These are phyloP conservation scores for Artemisia tridentata DNA, from an alignment of 129 eudicot species.

Conservation along the genomic window DNA sequence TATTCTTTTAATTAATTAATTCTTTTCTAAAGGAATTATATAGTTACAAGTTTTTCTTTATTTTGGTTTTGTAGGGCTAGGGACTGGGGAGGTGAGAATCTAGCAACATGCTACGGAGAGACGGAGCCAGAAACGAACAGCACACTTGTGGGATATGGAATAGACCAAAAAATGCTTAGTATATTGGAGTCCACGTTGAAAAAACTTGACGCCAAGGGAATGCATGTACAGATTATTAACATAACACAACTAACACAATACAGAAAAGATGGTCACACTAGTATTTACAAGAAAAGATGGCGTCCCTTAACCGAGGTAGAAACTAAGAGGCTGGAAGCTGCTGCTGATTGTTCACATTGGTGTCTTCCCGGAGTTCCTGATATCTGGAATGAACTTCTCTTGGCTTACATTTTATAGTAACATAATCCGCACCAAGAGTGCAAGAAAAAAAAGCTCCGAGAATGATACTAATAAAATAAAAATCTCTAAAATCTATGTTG, in stretches of 20 bases:
- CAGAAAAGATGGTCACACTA: conserved; percentile 28
- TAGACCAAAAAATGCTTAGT: conserved; percentile 1
- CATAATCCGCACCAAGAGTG: too few species aligned
- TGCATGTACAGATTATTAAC: conserved; percentile 12
- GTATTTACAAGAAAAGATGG: conserved; percentile 3
- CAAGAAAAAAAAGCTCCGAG: too few species aligned
- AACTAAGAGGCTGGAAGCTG: not conserved
- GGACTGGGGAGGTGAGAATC: conserved; percentile 19
- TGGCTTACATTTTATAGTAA: not conserved
- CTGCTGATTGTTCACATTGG: conserved; percentile 28
- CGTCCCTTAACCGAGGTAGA: conserved; percentile 13
- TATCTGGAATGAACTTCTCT: conserved; percentile 24
- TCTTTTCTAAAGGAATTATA: not conserved
- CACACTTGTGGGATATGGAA: conserved; percentile 1
- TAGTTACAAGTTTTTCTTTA: too few species aligned
- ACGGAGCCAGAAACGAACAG: conserved; percentile 6
- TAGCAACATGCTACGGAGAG: conserved; percentile 1
- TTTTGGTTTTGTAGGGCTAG: conserved; percentile 6
- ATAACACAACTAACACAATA: conserved; percentile 25
- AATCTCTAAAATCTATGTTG: too few species aligned
- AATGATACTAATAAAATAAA: too few species aligned
- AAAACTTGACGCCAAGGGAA: conserved; percentile 15
- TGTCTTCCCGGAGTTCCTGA: conserved; percentile 27
- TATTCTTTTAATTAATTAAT: not conserved
- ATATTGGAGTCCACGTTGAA: conserved; percentile 13